Evolutionary conservation across 2,329 filamentous ascomycete species (phyloP), one percentile per base, ranked within the genome.

Genomic region (Neoarthrinium moseri): DNA sequence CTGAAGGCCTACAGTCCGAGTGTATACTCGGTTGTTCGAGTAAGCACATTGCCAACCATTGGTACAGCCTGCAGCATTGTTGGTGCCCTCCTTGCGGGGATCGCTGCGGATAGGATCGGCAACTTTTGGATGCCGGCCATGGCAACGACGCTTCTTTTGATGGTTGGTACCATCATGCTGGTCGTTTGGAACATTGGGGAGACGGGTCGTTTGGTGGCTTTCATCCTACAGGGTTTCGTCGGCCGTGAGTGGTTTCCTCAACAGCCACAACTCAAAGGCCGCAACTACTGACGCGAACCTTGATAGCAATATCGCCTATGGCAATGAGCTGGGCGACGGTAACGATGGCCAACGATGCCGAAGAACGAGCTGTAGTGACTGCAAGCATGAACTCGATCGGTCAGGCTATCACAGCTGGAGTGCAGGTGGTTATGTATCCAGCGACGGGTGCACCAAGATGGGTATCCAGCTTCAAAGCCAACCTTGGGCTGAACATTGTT

Each of bases 361-460:
- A 71, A 44, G 68, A 71, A 48, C 58, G 68, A 17, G 68, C 68
- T 2, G 58, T 70, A 2, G 66, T 70, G 5, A 69, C 65, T 13
- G 67, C 66, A 1, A 70, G 66, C 23, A 71, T 71, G 67, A 71
- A 71, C 38, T 64, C 68, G 5, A 67, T 71, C 38, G 68, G 69
- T 1, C 68, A 71, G 48, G 68, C 61, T 2, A 68, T 71, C 26
- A 64, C 60, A 11, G 68, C 69, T 0, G 66, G 68, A 37, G 64
- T 60, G 2, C 67, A 72, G 43, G 53, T 72, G 12, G 56, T 68
- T 5, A 65, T 67, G 41, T 71, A 62, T 35, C 65, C 68, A 0
- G 66, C 68, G 0, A 58, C 56, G 6, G 54, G 58, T 13, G 66
- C 64, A 8, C 66, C 66, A 7, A 56, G 56, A 18, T 71, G 59